Conservation (phyloP, 345 rosid species). For the Arabidopsis arenosa region DNA sequence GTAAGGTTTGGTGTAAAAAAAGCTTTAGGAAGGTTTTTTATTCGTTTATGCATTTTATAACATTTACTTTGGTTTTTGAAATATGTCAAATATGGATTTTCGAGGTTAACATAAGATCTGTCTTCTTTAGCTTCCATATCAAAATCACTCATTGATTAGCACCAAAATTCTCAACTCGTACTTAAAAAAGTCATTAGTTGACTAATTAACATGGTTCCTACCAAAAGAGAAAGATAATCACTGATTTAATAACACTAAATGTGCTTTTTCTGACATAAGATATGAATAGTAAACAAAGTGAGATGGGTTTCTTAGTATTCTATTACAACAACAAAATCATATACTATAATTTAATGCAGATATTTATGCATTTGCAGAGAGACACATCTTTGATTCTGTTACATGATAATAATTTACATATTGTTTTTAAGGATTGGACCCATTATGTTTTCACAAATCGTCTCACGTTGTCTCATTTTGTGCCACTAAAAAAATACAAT, state of each 20-base stretch:
- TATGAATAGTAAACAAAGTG: slow-evolving; percentile 16
- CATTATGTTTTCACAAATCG: slow-evolving; percentile 37
- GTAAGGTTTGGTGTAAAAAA: slow-evolving; percentile 41
- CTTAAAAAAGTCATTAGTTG: background rate
- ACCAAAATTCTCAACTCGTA: background rate
- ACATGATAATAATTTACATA: slow-evolving; percentile 16
- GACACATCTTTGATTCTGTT: slow-evolving; percentile 31
- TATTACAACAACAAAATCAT: slow-evolving; percentile 21
- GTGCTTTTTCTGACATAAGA: slow-evolving; percentile 1
- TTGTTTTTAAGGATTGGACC: slow-evolving; percentile 29
- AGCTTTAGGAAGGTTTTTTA: slow-evolving; percentile 33
- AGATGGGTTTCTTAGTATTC: slow-evolving; percentile 24
- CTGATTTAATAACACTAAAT: background rate
- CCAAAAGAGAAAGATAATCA: background rate
- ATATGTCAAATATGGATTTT: slow-evolving; percentile 33
- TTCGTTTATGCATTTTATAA: slow-evolving; percentile 34
- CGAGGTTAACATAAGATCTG: slow-evolving; percentile 8
- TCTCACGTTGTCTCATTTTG: slow-evolving; percentile 46
- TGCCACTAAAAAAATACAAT: slow-evolving; percentile 42
- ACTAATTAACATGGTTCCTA: background rate
- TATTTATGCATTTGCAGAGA: slow-evolving; percentile 10
- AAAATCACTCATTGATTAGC: background rate
- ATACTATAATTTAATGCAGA: background rate
- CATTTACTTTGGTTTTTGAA: slow-evolving; percentile 24
- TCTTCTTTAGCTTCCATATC: background rate